Conservation (phyloP, 1,284 basidiomycete genomes). For the Agaricales sp. region DNA sequence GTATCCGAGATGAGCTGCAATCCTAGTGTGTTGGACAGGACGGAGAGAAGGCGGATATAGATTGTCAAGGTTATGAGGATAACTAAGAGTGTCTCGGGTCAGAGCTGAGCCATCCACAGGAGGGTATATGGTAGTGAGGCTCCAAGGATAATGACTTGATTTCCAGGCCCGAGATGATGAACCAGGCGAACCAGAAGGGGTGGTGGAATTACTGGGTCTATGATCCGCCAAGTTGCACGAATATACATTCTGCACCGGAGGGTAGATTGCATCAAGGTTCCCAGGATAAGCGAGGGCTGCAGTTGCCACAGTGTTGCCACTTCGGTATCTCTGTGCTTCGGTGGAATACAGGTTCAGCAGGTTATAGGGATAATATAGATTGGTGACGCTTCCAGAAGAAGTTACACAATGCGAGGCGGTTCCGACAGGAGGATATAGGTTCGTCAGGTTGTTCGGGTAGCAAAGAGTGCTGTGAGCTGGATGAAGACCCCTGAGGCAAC, state of each 20-base stretch:
- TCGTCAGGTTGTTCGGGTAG: background rate
- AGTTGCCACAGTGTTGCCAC: too few species aligned
- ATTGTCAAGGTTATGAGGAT: background rate
- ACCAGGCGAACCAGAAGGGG: too few species aligned
- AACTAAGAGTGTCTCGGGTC: background rate
- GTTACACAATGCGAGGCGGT: background rate
- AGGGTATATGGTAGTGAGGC: background rate
- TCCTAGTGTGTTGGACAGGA: background rate
- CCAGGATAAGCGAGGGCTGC: too few species aligned
- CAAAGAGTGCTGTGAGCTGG: background rate
- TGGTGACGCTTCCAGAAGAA: background rate
- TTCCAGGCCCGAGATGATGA: too few species aligned
- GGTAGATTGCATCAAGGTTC: background rate
- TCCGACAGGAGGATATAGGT: background rate
- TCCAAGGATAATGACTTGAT: conserved; percentile 2
- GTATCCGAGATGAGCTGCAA: background rate
- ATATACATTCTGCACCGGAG: too few species aligned
- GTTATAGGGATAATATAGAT: too few species aligned
- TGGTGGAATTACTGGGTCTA: too few species aligned
- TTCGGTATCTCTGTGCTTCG: too few species aligned
- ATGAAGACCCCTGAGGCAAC: background rate
- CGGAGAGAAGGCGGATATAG: background rate
- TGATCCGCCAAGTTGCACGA: too few species aligned
- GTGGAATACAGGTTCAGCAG: too few species aligned
- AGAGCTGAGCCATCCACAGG: background rate